Evolutionary conservation across 139 green algal species (phyloP).

Genomic region (Yamagishiella unicocca): DNA sequence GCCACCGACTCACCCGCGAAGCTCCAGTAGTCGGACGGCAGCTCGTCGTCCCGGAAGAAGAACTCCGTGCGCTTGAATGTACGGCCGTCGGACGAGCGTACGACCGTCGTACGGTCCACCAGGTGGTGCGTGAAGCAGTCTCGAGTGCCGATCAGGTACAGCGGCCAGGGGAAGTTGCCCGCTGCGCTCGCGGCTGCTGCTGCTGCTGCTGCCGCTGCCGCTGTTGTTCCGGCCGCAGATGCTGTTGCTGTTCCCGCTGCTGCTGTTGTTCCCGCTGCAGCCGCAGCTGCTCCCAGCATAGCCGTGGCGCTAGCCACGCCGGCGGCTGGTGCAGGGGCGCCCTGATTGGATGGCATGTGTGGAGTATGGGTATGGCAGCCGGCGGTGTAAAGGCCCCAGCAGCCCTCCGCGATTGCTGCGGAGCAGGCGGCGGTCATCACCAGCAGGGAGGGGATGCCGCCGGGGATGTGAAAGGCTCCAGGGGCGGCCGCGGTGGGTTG

Average conservation of each 20-base stretch:
- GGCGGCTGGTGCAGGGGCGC: neutral
- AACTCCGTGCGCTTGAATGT: conserved; percentile 66
- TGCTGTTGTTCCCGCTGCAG: neutral
- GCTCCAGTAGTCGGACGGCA: conserved; percentile 63
- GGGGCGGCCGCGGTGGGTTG: neutral
- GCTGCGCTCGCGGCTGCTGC: neutral
- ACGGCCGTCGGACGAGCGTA: conserved; percentile 38
- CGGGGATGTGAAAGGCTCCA: neutral
- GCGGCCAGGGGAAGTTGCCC: conserved; percentile 67
- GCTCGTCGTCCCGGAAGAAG: conserved; percentile 65
- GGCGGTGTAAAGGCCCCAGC: neutral
- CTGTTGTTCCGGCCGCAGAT: neutral
- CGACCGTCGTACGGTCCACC: conserved; percentile 35
- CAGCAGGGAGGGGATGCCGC: neutral
- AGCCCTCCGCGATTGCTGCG: conserved; percentile 4
- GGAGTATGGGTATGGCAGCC: neutral
- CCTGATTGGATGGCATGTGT: too few species aligned
- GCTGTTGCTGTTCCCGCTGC: neutral
- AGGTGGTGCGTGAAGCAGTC: conserved; percentile 77
- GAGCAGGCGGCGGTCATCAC: conserved; percentile 44
- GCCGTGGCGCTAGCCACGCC: neutral
- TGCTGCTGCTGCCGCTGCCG: neutral
- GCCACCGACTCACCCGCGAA: conserved; percentile 5
- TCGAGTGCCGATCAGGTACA: conserved; percentile 76
- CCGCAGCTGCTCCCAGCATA: neutral